Evolutionary conservation across 2,329 filamentous ascomycete species (phyloP), one percentile per base, ranked within the genome.

Genomic region (Septoria petroselini): DNA sequence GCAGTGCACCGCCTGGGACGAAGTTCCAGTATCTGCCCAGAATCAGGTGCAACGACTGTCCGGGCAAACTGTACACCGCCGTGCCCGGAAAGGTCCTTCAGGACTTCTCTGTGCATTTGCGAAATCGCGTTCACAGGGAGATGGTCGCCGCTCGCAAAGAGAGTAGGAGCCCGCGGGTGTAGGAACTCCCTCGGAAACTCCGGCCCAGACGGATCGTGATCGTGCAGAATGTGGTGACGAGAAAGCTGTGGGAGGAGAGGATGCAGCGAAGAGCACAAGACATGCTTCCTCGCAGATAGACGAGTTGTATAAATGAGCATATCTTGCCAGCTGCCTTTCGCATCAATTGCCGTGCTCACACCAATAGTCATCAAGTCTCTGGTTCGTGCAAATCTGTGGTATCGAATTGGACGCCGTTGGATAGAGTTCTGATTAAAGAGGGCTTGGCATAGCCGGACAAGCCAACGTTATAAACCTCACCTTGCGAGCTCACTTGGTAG

Each of bases 71-170:
- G 8, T 98, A 98, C 70, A 95, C 91, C 0, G 88, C 91, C 0
- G 88, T 90, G 0, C 89, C 91, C 0, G 88, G 85, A 18, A 86
- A 80, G 67, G 90, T 89, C 2, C 87, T 91, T 4, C 84, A 84
- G 38, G 95, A 95, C 65, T 98, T 98, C 57, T 88, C 95, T 70
- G 83, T 94, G 1, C 93, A 98, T 72, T 75, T 97, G 41, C 88
- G 85, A 69, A 96, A 95, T 69, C 81, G 86, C 35, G 76, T 79
- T 44, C 93, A 98, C 49, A 47, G 39, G 30, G 46, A 48, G 21
- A 48, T 42, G 46, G 46, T 48, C n/a, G 19, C n/a, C 17, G 25
- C 43, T 7, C 34, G 43, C 7, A 47, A 47, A 30, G 34, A 47
- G 12, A 34, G 34, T 15, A 31, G 43, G 11, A 23, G 19, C 4